Conservation (phyloP, 2,329 filamentous ascomycete species). For the Amauroascus verrucosus region DNA sequence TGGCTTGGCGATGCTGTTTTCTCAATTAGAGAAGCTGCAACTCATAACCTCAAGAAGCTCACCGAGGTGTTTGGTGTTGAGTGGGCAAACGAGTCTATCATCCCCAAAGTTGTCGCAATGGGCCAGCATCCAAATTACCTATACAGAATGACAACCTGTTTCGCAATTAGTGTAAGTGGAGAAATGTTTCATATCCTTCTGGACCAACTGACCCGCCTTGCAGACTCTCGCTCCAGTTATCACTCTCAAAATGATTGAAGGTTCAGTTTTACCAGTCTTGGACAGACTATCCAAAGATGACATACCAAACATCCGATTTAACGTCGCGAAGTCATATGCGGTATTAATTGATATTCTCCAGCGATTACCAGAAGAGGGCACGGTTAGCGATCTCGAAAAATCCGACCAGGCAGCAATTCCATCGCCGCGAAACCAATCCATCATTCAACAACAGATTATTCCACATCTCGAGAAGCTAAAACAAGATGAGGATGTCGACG, state of each 20-base stretch:
- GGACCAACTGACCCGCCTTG: conserved; percentile 10
- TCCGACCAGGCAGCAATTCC: conserved; percentile 47
- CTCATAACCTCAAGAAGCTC: conserved; percentile 93
- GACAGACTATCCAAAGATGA: conserved; percentile 88
- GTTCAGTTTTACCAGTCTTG: conserved; percentile 89
- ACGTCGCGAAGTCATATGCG: conserved; percentile 94
- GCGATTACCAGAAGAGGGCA: conserved; percentile 78
- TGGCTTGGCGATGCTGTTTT: conserved; percentile 98
- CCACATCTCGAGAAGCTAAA: conserved; percentile 91
- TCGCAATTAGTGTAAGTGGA: conserved; percentile 81
- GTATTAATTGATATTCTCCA: conserved; percentile 85
- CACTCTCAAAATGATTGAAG: conserved; percentile 82
- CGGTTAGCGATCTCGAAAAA: conserved; percentile 76
- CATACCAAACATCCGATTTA: conserved; percentile 98
- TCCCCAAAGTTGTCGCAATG: conserved; percentile 98
- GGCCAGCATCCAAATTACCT: conserved; percentile 97
- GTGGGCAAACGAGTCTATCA: conserved; percentile 94
- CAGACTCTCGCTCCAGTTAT: conserved; percentile 91
- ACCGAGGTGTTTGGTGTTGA: conserved; percentile 97
- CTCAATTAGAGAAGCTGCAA: conserved; percentile 94
- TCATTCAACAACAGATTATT: conserved; percentile 77
- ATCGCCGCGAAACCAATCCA: conserved; percentile 61
- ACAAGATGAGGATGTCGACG: conserved; percentile 95
- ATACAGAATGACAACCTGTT: conserved; percentile 99
- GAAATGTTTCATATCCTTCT: not conserved